Evolutionary conservation across 106 monocot species (phyloP), one percentile per base, ranked within the genome.

Genomic region (Gastrodia elata): DNA sequence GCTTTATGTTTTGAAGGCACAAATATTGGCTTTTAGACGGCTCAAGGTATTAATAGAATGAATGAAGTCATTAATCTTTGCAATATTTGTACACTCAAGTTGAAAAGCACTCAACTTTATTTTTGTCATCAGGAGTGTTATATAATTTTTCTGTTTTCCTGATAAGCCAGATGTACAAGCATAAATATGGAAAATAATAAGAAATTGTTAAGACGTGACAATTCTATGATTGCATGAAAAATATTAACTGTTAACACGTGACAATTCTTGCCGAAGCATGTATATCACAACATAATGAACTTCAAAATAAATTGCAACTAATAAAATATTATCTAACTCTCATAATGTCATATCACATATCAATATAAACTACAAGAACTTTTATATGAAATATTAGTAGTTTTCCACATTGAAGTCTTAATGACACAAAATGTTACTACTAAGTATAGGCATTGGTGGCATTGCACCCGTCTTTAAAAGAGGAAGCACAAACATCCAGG

Each of bases 1-100:
- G 61, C 87, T 90, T 65, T 78, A 87, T 82, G 91, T 93, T 70
- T 87, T 93, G 6, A 98, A 93, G 80, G 98, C 93, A 73, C 98
- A 98, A 75, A 93, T 98, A 78, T 84, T 91, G 74, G 98, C 98
- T 42, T 98, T 98, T 75, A 83, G 87, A 71, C 91, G 91, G 73
- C 43, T 93, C 41, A 98, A 88, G 93, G 93, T 98, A 93, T 41
- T 34, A 11, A 42, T 68, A n/a, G 35, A 40, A 9, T 40, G 38
- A 27, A 11, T 80, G n/a, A 38, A n/a, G n/a, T n/a, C 13, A 22
- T 14, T 76, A 33, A 24, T 11, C 5, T 41, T 40, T 40, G 10
- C 40, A 35, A 18, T 41, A 22, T 69, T 69, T 69, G 5, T 67
- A 38, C 67, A 20, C n/a, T 14, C 67, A 20, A 37, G 67, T 16